These are phyloP conservation scores for Suillus lakei DNA, from an alignment of 768 basidiomycete genomes.

Conservation along the genomic window DNA sequence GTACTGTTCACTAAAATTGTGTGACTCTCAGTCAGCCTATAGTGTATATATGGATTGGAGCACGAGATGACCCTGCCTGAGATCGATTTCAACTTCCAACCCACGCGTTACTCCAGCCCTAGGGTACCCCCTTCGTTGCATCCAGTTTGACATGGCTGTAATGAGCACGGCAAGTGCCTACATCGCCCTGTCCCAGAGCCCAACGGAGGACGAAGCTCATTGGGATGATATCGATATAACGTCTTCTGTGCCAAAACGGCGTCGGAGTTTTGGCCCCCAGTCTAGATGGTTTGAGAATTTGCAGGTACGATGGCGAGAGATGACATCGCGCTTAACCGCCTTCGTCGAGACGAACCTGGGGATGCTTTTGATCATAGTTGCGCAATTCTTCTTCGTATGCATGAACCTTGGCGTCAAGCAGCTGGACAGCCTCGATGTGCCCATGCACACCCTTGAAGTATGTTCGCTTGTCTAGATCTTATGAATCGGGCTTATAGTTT, in stretches of 20 bases:
- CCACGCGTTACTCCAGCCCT: background rate
- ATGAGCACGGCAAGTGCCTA: background rate
- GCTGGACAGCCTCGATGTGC: conserved; percentile 59
- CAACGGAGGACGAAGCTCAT: background rate
- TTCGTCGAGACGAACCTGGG: conserved; percentile 52
- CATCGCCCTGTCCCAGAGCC: background rate
- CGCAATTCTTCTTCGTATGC: conserved; percentile 63
- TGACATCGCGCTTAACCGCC: background rate
- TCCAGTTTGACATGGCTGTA: background rate
- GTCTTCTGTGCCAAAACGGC: background rate
- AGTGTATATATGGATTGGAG: background rate
- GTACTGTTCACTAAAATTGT: background rate
- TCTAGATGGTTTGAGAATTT: background rate
- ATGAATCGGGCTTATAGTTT: background rate
- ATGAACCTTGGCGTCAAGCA: conserved; percentile 70
- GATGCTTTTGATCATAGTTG: conserved; percentile 57
- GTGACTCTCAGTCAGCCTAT: background rate
- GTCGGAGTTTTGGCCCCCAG: background rate
- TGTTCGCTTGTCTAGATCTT: conserved; percentile 12
- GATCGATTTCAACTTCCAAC: background rate
- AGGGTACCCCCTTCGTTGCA: background rate
- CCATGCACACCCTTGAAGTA: conserved; percentile 63
- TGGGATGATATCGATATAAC: background rate
- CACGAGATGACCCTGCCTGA: background rate
- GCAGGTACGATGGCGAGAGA: background rate